These are phyloP conservation scores for Mesembryanthemum crystallinum DNA, from an alignment of 148 eudicot species.

Conservation along the genomic window DNA sequence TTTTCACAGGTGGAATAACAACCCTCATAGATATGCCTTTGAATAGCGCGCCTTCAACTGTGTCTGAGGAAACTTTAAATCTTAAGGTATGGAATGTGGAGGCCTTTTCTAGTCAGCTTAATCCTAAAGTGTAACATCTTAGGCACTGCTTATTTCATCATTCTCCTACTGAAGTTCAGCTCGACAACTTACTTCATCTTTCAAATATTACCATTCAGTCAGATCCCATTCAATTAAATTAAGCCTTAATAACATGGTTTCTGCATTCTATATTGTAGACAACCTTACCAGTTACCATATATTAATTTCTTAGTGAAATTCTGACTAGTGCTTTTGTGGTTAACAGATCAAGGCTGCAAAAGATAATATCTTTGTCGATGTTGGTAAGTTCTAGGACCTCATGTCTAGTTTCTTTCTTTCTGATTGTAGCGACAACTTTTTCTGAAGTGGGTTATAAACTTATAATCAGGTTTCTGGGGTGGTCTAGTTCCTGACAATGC, in stretches of 20 bases:
- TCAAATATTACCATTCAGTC: too few relatives aligned
- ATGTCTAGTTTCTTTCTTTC: neutral
- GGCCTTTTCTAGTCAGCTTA: neutral
- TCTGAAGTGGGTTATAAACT: constrained; percentile 15
- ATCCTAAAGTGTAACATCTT: neutral
- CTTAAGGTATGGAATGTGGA: constrained; percentile 63
- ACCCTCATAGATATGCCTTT: constrained; percentile 97
- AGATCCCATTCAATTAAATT: too few relatives aligned
- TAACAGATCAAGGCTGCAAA: constrained; percentile 74
- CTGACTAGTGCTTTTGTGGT: constrained; percentile 10
- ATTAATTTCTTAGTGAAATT: neutral
- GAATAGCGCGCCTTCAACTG: constrained; percentile 85
- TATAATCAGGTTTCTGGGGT: constrained; percentile 91
- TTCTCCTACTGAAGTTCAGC: too few relatives aligned
- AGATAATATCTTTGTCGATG: constrained; percentile 72
- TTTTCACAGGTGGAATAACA: constrained; percentile 75
- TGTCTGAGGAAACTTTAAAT: constrained; percentile 70
- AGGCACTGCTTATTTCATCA: too few relatives aligned
- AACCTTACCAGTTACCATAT: neutral
- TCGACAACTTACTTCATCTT: too few relatives aligned
- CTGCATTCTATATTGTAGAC: neutral
- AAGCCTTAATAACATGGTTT: neutral
- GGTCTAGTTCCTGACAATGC: constrained; percentile 99
- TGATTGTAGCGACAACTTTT: neutral
- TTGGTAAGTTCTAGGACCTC: constrained; percentile 54